These are phyloP conservation scores for Dryas octopetala DNA, from an alignment of 306 rosid genomes.

Conservation along the genomic window DNA sequence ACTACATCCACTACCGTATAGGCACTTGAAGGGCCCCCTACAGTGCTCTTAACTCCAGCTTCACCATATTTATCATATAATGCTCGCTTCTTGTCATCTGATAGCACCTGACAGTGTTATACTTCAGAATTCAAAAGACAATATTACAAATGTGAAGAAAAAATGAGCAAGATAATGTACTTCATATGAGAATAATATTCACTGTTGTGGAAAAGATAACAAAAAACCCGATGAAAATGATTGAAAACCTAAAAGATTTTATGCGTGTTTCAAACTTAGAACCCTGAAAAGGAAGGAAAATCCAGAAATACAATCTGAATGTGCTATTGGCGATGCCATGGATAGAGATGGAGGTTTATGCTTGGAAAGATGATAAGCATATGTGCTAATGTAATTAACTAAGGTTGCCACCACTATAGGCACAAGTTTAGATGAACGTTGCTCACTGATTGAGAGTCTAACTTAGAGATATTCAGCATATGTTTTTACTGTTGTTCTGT, in stretches of 20 bases:
- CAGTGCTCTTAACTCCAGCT: conserved; percentile 87
- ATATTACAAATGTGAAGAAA: conserved; percentile 34
- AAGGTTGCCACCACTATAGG: background rate
- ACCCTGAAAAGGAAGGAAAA: background rate
- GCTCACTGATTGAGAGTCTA: background rate
- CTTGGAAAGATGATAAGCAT: background rate
- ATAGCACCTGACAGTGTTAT: conserved; percentile 84
- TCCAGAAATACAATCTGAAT: background rate
- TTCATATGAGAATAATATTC: conserved; percentile 18
- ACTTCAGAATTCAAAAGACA: conserved; percentile 71
- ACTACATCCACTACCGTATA: conserved; percentile 64
- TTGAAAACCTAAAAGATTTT: background rate
- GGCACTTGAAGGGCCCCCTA: conserved; percentile 83
- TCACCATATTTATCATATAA: conserved; percentile 96
- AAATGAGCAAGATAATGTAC: conserved; percentile 11
- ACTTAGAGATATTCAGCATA: background rate
- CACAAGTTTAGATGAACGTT: background rate
- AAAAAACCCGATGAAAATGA: background rate
- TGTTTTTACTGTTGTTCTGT: background rate
- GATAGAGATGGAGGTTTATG: background rate
- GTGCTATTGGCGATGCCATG: background rate
- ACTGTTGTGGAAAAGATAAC: background rate
- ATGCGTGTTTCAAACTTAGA: background rate
- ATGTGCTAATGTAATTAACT: background rate
- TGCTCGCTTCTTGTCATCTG: conserved; percentile 97